A percentile compares a stretch with the other conserved stretches of the same genome.
phyloP scores from a whole-genome alignment of 2,329 filamentous ascomycete genomes.

The Cryphonectria nitschkei region DNA sequence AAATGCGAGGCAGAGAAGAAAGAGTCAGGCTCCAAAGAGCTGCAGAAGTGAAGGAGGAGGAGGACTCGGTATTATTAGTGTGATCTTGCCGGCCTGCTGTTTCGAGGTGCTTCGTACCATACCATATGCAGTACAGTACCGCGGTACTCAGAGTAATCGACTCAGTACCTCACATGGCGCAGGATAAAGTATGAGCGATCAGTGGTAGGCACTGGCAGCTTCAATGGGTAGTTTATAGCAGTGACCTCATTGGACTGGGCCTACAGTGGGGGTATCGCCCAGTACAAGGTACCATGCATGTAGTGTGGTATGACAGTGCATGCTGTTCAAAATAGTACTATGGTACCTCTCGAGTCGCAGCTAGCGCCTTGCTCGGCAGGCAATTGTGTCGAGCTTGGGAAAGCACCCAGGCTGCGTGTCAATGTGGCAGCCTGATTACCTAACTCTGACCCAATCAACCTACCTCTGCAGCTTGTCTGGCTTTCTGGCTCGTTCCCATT shows the following conservation, averaged over 20 bases:
- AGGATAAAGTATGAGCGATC: background rate
- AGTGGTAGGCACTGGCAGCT: background rate
- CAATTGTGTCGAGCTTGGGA: background rate
- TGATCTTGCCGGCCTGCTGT: background rate
- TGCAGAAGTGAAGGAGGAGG: background rate
- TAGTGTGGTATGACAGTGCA: background rate
- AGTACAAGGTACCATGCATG: background rate
- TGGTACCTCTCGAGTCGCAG: background rate
- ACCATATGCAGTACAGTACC: background rate
- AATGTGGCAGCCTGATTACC: slow-evolving; percentile 30
- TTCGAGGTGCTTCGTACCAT: background rate
- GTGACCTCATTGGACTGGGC: slow-evolving; percentile 24
- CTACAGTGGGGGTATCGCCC: background rate
- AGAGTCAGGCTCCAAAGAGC: background rate
- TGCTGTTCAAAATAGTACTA: background rate
- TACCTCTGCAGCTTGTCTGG: background rate
- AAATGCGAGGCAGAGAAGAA: background rate
- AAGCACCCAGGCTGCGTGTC: slow-evolving; percentile 21
- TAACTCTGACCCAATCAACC: slow-evolving; percentile 16
- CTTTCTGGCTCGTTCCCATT: background rate
- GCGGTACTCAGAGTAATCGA: background rate
- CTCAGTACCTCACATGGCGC: background rate
- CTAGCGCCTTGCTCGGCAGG: background rate
- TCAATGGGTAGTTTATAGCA: background rate
- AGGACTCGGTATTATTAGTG: background rate